Evolutionary conservation across 2,329 filamentous ascomycete genomes (phyloP), one percentile per base, ranked within the genome.

Genomic region (Trichoderma harzianum): DNA sequence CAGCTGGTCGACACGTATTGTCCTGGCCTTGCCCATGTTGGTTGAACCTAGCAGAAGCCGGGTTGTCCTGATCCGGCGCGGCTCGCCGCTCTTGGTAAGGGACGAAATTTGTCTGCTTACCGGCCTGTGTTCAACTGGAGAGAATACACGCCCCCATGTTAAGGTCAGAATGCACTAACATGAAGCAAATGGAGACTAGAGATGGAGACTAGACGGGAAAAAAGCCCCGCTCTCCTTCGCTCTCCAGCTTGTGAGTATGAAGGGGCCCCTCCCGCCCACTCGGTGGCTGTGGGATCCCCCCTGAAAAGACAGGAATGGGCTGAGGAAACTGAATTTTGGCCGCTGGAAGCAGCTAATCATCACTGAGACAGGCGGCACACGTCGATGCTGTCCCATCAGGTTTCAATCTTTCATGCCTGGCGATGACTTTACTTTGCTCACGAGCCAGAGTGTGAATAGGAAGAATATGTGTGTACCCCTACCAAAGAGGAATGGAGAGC

Each of bases 261-360:
- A 62, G 57, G 66, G 66, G 66, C 66, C 66, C 66, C 65, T 68
- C 65, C 65, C 65, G 65, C 65, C 65, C 65, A 58, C 66, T 62
- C 67, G 47, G 32, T 61, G 67, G 28, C 36, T 61, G 57, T 61
- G 55, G 57, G 57, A 16, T 14, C 10, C 67, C 67, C 67, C 67
- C 57, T 62, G 57, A 62, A 58, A 69, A 14, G 7, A 21, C 21
- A 62, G 55, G 39, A 67, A 28, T 53, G 39, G 43, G 39, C 57
- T 24, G 67, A 69, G 28, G 51, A 67, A 28, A 57, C 14, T 28
- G 47, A 39, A 26, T 28, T 34, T 34, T n/a, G 55, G 36, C 34
- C 58, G 65, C 55, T 28, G 21, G 64, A 18, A 47, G 66, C 53
- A 51, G 30, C 34, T 12, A n/a, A 28, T 30, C 28, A 36, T 28